Conservation (phyloP, 179 eudicot genomes). For the Patellifolia procumbens region DNA sequence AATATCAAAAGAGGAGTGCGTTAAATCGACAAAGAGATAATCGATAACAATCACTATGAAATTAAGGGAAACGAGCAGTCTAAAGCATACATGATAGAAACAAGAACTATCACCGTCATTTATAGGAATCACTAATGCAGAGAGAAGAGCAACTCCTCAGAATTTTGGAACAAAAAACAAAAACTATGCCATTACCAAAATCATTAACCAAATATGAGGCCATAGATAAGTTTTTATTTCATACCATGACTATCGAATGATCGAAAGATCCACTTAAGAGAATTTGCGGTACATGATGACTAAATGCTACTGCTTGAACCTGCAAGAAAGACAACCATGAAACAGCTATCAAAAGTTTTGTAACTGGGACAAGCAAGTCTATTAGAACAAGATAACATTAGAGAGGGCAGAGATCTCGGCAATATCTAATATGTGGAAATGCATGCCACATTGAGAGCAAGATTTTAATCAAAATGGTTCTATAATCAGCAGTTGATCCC, state of each 20-base stretch:
- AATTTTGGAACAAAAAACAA: too few relatives aligned
- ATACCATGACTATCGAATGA: conserved; percentile 87
- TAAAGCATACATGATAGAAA: background rate
- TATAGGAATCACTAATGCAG: background rate
- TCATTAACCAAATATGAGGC: background rate
- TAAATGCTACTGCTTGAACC: conserved; percentile 99
- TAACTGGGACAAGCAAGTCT: background rate
- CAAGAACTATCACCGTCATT: background rate
- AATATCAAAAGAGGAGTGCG: background rate
- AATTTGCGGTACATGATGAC: conserved; percentile 68
- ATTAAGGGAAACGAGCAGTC: background rate
- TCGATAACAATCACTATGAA: background rate
- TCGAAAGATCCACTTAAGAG: conserved; percentile 98
- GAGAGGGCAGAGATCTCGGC: background rate
- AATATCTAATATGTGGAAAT: conserved; percentile 3
- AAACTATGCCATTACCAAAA: background rate
- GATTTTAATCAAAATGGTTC: background rate
- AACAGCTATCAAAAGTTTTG: conserved; percentile 1
- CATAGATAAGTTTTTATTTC: background rate
- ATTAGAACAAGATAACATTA: background rate
- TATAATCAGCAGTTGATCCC: background rate
- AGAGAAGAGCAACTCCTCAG: background rate
- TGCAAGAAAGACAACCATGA: conserved; percentile 34
- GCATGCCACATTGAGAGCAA: background rate
- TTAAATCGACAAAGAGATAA: background rate